Evolutionary conservation across 2,329 filamentous ascomycete genomes (phyloP), one percentile per base, ranked within the genome.

Genomic region (Cercospora janseana): DNA sequence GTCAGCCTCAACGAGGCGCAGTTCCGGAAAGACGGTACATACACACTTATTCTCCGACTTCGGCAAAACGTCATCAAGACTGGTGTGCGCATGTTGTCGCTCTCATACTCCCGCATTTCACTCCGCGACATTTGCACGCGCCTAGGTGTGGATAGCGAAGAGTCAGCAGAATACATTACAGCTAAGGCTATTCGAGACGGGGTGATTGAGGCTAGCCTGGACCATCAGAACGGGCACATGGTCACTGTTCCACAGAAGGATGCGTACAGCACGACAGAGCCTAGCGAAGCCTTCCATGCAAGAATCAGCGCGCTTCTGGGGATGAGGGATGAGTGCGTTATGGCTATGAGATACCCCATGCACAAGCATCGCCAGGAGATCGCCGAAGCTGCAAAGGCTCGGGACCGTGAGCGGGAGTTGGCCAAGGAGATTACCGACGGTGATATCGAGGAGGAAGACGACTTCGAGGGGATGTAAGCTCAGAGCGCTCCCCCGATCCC

Each of bases 61-160:
- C 85, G 93, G 62, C 93, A 98, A 73, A 98, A 98, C 68, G 93
- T 98, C 66, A 97, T 98, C 82, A 95, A 95, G 79, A 98, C 93
- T 3, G 93, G 93, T 60, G 95, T 98, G 58, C 89, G 93, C 62
- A 96, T 97, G 90, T 95, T 98, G 82, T 97, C 92, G 31, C 78
- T 98, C 58, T 95, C 91, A 15, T 98, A 98, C 76, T 95, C 92
- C 53, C 88, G 92, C 56, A 98, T 98, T 66, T 96, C 92, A 1
- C 80, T 98, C 49, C 86, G 93, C 51, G 93, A 98, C 68, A 98
- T 98, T 61, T 98, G 93, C 75, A 90, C 97, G 52, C 88, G 93
- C 40, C 79, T 98, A 43, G 90, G 94, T 45, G 78, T 98, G 7
- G 89, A 93, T 59, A 95, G 88, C 62, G 93, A 98, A 70, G 93